These are phyloP conservation scores for Gryganskiella cystojenkinii DNA, from an alignment of 192 early-diverging fungal genomes.

Conservation along the genomic window DNA sequence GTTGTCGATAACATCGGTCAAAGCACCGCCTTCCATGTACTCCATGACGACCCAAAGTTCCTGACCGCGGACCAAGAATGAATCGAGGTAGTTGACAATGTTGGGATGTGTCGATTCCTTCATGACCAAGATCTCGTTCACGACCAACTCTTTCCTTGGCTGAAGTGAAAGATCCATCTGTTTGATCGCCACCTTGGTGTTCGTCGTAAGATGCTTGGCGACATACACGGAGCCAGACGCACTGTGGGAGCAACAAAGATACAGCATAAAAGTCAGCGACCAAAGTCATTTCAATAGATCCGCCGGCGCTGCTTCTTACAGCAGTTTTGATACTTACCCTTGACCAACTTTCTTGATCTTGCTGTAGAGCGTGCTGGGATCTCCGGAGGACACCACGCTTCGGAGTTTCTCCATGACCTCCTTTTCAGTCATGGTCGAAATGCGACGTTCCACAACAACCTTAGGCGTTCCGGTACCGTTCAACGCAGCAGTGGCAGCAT, in stretches of 20 bases:
- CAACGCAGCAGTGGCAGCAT: slow-evolving; percentile 64
- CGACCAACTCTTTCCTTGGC: slow-evolving; percentile 90
- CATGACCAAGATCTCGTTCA: slow-evolving; percentile 95
- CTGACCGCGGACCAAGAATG: slow-evolving; percentile 82
- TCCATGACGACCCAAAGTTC: slow-evolving; percentile 99
- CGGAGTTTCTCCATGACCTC: slow-evolving; percentile 96
- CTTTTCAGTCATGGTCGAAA: slow-evolving; percentile 89
- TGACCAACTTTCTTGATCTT: slow-evolving; percentile 98
- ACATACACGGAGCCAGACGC: slow-evolving; percentile 99
- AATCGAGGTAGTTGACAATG: slow-evolving; percentile 97
- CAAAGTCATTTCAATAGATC: slow-evolving; percentile 9
- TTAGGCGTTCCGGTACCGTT: slow-evolving; percentile 57
- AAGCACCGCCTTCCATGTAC: slow-evolving; percentile 98
- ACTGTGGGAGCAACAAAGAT: slow-evolving; percentile 40
- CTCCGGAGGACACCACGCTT: slow-evolving; percentile 88
- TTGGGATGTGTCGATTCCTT: slow-evolving; percentile 93
- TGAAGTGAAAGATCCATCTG: slow-evolving; percentile 91
- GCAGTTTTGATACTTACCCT: slow-evolving; percentile 66
- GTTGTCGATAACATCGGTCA: slow-evolving; percentile 98
- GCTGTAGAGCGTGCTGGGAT: slow-evolving; percentile 91
- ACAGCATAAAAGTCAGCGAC: neutral
- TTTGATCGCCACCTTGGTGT: slow-evolving; percentile 91
- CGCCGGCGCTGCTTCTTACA: neutral
- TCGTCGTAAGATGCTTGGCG: slow-evolving; percentile 77
- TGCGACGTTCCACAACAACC: slow-evolving; percentile 70